A percentile compares a stretch with the other conserved stretches of the same genome.
phyloP scores from a whole-genome alignment of 1,284 basidiomycete species.

The Pseudomicrostroma phylloplanum region DNA sequence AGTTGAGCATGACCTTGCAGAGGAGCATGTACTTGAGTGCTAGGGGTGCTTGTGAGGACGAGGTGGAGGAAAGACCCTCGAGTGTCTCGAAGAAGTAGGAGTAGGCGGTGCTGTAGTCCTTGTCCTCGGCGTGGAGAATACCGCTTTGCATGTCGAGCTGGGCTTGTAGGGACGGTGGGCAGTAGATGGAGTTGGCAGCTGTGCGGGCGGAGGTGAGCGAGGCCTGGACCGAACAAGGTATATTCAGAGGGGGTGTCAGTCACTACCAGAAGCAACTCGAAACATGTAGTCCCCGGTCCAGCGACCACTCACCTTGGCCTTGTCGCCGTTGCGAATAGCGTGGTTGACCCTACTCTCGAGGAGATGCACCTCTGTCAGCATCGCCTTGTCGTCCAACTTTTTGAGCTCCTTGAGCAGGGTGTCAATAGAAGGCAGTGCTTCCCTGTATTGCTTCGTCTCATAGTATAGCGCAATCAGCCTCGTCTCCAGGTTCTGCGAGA shows the following conservation, averaged over 20 bases:
- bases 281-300: too few species aligned
- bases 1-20: conserved; percentile 95
- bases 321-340: conserved; percentile 81
- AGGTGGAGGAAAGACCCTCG: conserved; percentile 63
- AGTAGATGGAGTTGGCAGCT: conserved; percentile 94
- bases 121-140: conserved; percentile 89
- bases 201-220: conserved; percentile 86
- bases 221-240: conserved; percentile 57
- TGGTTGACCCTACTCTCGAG: conserved; percentile 86
- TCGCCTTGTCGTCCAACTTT: conserved; percentile 93
- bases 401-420: conserved; percentile 80
- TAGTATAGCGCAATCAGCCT: conserved; percentile 77
- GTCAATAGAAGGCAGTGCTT: conserved; percentile 76
- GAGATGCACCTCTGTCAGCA: conserved; percentile 91
- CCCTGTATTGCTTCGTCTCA: conserved; percentile 69
- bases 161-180: conserved; percentile 85
- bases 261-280: neutral
- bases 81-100: conserved; percentile 98
- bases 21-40: conserved; percentile 96
- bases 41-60: conserved; percentile 63
- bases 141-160: conserved; percentile 87
- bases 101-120: conserved; percentile 94
- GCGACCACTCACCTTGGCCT: conserved; percentile 67
- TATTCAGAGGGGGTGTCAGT: conserved; percentile 1
- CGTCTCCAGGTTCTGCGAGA: conserved; percentile 89